These are phyloP conservation scores for Colletotrichum eleusines DNA, from an alignment of 2,329 filamentous ascomycete species.

Conservation along the genomic window DNA sequence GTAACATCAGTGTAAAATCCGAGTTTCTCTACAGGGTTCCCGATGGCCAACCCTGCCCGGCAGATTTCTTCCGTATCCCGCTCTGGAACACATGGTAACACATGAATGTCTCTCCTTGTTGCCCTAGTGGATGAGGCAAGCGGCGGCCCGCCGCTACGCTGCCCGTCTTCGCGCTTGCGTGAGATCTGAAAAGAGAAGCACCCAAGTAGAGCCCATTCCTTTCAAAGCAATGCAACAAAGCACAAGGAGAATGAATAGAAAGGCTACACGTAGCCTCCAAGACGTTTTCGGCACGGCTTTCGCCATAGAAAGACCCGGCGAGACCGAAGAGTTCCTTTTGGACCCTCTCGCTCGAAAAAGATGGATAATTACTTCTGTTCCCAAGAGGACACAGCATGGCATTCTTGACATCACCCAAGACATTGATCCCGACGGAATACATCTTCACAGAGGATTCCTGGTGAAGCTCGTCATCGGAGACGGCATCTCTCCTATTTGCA, in stretches of 20 bases:
- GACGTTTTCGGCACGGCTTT: background rate
- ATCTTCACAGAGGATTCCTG: constrained; percentile 17
- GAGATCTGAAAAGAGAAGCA: background rate
- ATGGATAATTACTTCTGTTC: constrained; percentile 44
- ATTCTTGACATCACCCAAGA: constrained; percentile 40
- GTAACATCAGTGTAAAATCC: background rate
- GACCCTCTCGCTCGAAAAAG: constrained; percentile 44
- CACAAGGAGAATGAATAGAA: background rate
- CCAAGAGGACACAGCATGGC: constrained; percentile 43
- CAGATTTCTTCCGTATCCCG: background rate
- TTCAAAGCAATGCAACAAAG: background rate
- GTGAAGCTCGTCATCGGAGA: constrained; percentile 35
- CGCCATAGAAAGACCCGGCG: constrained; percentile 39
- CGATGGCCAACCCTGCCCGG: background rate
- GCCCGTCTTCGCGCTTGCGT: background rate
- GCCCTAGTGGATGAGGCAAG: background rate
- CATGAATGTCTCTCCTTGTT: no score
- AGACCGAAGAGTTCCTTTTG: constrained; percentile 45
- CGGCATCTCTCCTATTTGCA: constrained; percentile 43
- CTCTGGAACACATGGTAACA: background rate
- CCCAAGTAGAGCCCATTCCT: background rate
- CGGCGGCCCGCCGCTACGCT: background rate
- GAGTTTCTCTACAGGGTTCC: background rate
- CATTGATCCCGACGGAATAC: constrained; percentile 39
- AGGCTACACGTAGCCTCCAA: background rate